Evolutionary conservation across 2,329 filamentous ascomycete genomes (phyloP), one percentile per base, ranked within the genome.

Genomic region (Colletotrichum sp.): DNA sequence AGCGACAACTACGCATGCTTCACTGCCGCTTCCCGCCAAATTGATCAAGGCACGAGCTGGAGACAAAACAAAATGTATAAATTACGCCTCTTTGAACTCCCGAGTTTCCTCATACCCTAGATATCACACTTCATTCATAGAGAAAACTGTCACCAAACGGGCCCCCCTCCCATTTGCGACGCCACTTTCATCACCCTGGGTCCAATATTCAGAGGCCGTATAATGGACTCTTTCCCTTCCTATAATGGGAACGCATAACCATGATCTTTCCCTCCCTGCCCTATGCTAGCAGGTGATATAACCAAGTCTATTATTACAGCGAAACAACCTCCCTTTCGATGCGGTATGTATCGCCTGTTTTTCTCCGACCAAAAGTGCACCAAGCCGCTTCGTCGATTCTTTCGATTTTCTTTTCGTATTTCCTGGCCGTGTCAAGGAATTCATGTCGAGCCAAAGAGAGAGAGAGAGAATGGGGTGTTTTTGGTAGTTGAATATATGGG

Each of bases 271-370:
- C 66, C 21, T 52, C 43, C 36, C 36, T 36, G 43, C 67, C 67
- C 52, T 71, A 76, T 75, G 74, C 60, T 76, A 75, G 66, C 68
- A 77, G 77, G 76, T 73, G 77, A 79, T 79, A 77, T 79, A 82
- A 75, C 79, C 82, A 82, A 82, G 78, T 80, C 76, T 81, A 80
- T 77, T 79, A 80, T 81, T 80, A 81, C 79, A 81, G 75, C 76
- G 79, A 81, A 79, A 74, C 78, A 78, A 76, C 70, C 77, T 59
- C 36, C 61, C 16, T 59, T 59, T 76, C 74, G 64, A 77, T 75
- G 59, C 63, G 66, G 67, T 67, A 71, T 75, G 74, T 30, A 61
- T 75, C 67, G 74, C 74, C 67, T 73, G 55, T 48, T 63, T 24
- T 63, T 64, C 39, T 68, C 57, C 57, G 36, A 66, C 72, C 55